phyloP scores from a whole-genome alignment of 768 basidiomycete genomes.

The Baorangia bicolor region DNA sequence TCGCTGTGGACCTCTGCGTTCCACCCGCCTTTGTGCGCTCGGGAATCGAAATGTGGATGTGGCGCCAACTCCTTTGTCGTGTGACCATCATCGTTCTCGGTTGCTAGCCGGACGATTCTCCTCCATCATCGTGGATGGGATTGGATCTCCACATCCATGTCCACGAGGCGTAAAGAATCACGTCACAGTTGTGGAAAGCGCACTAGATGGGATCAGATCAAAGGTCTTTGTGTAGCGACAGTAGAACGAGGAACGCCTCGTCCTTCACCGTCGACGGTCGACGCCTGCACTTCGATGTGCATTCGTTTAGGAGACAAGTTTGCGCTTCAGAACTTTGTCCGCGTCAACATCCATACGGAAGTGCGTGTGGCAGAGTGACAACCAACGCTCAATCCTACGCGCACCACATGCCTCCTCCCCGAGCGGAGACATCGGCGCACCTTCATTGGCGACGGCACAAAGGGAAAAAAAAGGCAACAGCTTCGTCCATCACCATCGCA shows the following conservation, averaged over 20 bases:
- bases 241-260: neutral
- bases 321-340: neutral
- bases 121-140: neutral
- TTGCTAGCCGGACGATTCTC: neutral
- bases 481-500: conserved; percentile 12
- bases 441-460: conserved; percentile 7
- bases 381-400: neutral
- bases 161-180: neutral
- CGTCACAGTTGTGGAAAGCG: neutral
- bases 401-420: neutral
- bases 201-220: neutral
- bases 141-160: conserved; percentile 1
- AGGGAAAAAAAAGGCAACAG: neutral
- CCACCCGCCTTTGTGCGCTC: conserved; percentile 17
- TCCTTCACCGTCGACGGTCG: neutral
- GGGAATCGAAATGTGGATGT: neutral
- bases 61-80: conserved; percentile 5
- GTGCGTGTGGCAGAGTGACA: neutral
- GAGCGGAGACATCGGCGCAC: neutral
- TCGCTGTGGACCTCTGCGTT: neutral
- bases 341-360: neutral
- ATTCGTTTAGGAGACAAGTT: neutral
- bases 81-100: neutral
- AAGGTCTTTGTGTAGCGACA: neutral
- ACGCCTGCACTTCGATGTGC: too few species aligned